A percentile compares a stretch with the other conserved stretches of the same genome.
Evolutionary conservation across 352 stramenopile species (phyloP).

Genomic region (Globisporangium irregulare): DNA sequence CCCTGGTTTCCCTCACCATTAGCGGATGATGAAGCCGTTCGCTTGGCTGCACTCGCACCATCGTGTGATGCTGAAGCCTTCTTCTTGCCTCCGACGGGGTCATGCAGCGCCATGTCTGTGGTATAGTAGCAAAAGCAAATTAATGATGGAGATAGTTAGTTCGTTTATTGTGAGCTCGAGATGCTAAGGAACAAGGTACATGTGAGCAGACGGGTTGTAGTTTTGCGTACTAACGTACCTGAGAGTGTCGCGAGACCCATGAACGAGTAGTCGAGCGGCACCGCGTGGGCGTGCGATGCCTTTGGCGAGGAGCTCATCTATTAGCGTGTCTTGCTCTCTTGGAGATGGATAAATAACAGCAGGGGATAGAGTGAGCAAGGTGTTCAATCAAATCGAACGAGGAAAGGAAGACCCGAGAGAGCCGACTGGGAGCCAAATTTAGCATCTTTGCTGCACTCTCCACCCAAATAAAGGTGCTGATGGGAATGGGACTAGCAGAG

Average conservation of each 20-base stretch:
- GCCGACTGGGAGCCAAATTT: too few relatives aligned
- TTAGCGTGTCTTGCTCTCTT: background rate
- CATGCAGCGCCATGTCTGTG: slow-evolving; percentile 51
- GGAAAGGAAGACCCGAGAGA: too few relatives aligned
- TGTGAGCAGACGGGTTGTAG: too few relatives aligned
- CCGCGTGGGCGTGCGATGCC: slow-evolving; percentile 1
- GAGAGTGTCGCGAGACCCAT: slow-evolving; percentile 54
- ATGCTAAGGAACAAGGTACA: too few relatives aligned
- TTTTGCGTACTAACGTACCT: slow-evolving; percentile 23
- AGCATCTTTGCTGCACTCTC: too few relatives aligned
- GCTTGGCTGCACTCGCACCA: background rate
- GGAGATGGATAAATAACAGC: too few relatives aligned
- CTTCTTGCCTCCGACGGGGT: slow-evolving; percentile 56
- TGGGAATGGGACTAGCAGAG: too few relatives aligned
- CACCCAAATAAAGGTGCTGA: too few relatives aligned
- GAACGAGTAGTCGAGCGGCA: slow-evolving; percentile 69
- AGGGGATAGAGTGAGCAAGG: too few relatives aligned
- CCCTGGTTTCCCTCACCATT: slow-evolving; percentile 13
- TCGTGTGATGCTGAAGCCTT: slow-evolving; percentile 18
- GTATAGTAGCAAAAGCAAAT: background rate
- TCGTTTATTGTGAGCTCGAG: too few relatives aligned
- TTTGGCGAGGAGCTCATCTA: slow-evolving; percentile 10
- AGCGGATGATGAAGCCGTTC: background rate
- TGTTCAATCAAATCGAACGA: too few relatives aligned
- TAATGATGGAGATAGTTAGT: too few relatives aligned